These are phyloP conservation scores for Evernia prunastri DNA, from an alignment of 495 filamentous ascomycete species.

Conservation along the genomic window DNA sequence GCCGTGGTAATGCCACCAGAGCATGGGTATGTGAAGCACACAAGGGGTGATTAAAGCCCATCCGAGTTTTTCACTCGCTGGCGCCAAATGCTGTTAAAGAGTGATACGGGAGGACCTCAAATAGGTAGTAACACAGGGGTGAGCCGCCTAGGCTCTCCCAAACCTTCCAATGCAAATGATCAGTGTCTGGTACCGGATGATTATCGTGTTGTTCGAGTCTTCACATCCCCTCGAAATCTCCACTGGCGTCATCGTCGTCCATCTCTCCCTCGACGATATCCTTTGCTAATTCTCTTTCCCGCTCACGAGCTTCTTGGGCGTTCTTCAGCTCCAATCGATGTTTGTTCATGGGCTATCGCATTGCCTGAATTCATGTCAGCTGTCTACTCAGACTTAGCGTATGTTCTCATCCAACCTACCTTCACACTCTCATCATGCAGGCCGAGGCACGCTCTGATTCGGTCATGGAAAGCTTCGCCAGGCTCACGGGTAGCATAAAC, in stretches of 20 bases:
- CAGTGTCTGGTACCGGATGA: not conserved
- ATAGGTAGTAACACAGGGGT: conserved; percentile 13
- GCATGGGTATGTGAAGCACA: conserved; percentile 15
- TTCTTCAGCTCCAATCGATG: conserved; percentile 97
- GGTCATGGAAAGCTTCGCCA: conserved; percentile 92
- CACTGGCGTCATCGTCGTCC: conserved; percentile 94
- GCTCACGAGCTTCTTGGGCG: conserved; percentile 91
- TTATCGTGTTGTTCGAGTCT: conserved; percentile 3
- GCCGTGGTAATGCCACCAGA: conserved; percentile 15
- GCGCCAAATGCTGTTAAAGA: conserved; percentile 8
- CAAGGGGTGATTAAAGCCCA: conserved; percentile 14
- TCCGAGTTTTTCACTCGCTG: conserved; percentile 9
- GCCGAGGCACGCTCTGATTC: conserved; percentile 81
- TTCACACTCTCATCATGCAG: conserved; percentile 97
- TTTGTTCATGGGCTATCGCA: conserved; percentile 99
- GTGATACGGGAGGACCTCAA: not conserved
- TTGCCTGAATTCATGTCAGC: conserved; percentile 55
- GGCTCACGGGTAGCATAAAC: conserved; percentile 95
- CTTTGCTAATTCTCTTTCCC: conserved; percentile 94
- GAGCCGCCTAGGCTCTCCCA: conserved; percentile 7
- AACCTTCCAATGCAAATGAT: conserved; percentile 15
- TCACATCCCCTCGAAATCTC: conserved; percentile 96
- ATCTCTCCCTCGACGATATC: conserved; percentile 98
- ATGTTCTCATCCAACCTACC: conserved; percentile 42
- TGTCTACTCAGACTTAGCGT: not conserved